Conservation (phyloP, 306 rosid genomes). For the Phaseolus lunatus region DNA sequence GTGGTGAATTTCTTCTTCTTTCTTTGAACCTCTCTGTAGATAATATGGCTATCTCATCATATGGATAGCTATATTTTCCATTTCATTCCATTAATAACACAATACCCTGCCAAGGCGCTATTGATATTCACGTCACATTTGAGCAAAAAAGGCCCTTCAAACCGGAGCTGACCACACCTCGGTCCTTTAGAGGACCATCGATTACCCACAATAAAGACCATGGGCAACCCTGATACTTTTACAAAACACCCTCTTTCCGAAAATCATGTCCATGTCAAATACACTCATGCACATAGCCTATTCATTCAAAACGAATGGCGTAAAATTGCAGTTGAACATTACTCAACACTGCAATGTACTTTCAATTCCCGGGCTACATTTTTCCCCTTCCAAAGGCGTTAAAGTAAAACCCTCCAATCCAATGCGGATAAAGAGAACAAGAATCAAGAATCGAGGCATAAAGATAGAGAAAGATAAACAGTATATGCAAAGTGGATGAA, state of each 20-base stretch:
- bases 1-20: too few species aligned
- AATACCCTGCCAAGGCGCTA: background rate
- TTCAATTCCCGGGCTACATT: background rate
- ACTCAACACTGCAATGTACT: background rate
- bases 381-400: background rate
- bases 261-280: too few species aligned
- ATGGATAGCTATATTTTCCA: background rate
- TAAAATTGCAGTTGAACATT: background rate
- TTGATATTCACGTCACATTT: background rate
- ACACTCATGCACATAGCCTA: background rate
- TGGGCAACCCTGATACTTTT: too few species aligned
- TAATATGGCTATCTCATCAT: background rate
- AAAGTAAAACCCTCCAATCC: background rate
- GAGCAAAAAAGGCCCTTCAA: background rate
- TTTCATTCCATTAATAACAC: background rate
- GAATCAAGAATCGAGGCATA: background rate
- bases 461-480: background rate
- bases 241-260: too few species aligned
- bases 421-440: background rate
- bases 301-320: background rate
- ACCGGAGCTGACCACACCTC: too few species aligned
- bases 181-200: too few species aligned
- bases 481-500: background rate
- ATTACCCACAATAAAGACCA: too few species aligned
- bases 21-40: too few species aligned